Evolutionary conservation across 2,329 filamentous ascomycete species (phyloP), one percentile per base, ranked within the genome.

Genomic region (Tolypocladium ovalisporum): DNA sequence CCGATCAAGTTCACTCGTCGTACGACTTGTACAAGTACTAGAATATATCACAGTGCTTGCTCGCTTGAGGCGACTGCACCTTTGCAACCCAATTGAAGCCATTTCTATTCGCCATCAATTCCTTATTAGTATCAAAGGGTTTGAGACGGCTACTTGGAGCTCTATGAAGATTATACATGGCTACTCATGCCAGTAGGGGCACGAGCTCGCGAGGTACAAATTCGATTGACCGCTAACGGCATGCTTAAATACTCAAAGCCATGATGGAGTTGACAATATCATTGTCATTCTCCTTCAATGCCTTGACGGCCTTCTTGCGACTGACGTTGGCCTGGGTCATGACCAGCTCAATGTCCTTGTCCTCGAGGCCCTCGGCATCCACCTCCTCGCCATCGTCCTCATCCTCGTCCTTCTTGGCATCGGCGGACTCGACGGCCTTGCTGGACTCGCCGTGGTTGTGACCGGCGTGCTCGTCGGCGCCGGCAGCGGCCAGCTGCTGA

Each of bases 211-310:
- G 59, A 63, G 59, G 60, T 60, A 53, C 59, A 60, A 63, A 60
- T 53, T 52, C 59, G 63, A 57, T 57, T 56, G 57, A 51, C 55
- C 56, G 52, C 54, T 58, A 40, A 36, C n/a, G 35, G 62, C 49
- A 61, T 61, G 58, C 56, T 73, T 80, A 92, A 82, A 90, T 86
- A 81, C 88, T 91, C 75, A 99, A 80, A 67, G 93, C 92, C 94
- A 99, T 99, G 80, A 99, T 99, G 68, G 94, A 97, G 84, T 99
- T 99, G 82, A 99, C 94, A 79, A 99, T 99, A 74, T 99, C 94
- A 71, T 97, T 97, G 79, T 97, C 93, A 74, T 99, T 99, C 82
- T 97, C 94, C 82, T 91, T 92, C 72, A 99, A 83, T 58, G 95
- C 94, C 81, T 97, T 99, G 80, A 99, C 85, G 61, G 94, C 94